Evolutionary conservation across 2,329 filamentous ascomycete species (phyloP).

Genomic region (Pseudonectria buxi): DNA sequence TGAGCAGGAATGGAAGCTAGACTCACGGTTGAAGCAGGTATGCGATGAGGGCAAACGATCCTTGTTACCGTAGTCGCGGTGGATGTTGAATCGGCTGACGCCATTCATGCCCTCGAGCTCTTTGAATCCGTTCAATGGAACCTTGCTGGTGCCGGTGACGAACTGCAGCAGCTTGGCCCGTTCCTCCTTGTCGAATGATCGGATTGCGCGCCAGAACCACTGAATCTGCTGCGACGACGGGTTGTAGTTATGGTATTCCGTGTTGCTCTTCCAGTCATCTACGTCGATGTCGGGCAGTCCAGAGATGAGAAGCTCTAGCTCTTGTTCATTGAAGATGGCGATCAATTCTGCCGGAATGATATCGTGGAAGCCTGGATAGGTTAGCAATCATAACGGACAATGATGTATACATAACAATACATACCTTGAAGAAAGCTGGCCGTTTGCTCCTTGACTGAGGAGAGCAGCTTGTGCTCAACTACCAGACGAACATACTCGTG

Average conservation of each 20-base stretch:
- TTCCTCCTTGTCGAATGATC: conserved; percentile 98
- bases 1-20: conserved; percentile 19
- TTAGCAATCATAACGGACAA: conserved; percentile 3
- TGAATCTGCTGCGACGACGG: conserved; percentile 93
- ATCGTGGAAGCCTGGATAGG: conserved; percentile 75
- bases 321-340: conserved; percentile 97
- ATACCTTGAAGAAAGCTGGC: conserved; percentile 82
- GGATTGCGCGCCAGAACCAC: conserved; percentile 98
- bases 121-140: conserved; percentile 97
- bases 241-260: conserved; percentile 96
- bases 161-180: conserved; percentile 95
- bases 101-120: conserved; percentile 99
- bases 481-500: conserved; percentile 93
- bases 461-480: conserved; percentile 86
- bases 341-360: conserved; percentile 93
- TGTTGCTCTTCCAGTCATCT: conserved; percentile 98
- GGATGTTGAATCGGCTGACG: conserved; percentile 96
- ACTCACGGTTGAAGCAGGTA: conserved; percentile 98
- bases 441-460: conserved; percentile 90
- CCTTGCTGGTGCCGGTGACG: conserved; percentile 96
- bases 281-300: conserved; percentile 95
- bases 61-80: conserved; percentile 95
- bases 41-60: conserved; percentile 92
- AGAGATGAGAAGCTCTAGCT: conserved; percentile 92
- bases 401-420: conserved; percentile 19